Base-by-base conservation (phyloP, 2,329 filamentous ascomycete species). In the Ustulina deusta region DNA sequence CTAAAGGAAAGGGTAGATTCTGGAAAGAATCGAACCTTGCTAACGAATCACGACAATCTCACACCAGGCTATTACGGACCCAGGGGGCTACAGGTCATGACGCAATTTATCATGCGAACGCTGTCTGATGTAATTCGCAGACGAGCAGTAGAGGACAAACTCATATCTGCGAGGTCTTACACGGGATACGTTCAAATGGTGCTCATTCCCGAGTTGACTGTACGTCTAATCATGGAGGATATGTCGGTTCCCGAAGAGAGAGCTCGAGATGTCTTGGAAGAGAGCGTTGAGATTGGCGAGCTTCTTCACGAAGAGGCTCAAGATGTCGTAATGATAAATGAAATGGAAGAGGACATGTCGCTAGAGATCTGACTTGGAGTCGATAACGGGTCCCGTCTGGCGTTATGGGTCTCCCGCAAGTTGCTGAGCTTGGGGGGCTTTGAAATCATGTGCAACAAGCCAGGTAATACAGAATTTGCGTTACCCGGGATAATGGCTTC, bases 21-120 rank as follows among this genome's bases (percentile, higher is more conserved):
- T 1, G 90, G 90, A 13, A 84, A 86, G 74, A 87, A 86, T 34
- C 84, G 87, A 60, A 90, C 86, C 29, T 81, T 92, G 63, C 82
- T 87, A 59, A 85, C 87, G 66, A 88, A 84, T 58, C 81, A 87
- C 32, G 83, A 85, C 56, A 85, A 83, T 63, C 83, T 91, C 34
- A 89, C 87, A 2, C 91, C 92, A 10, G 94, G 94, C 0, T 97
- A 97, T 79, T 97, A 97, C 79, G 94, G 94, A 1, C 86, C 90
- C 2, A 87, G 90, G 22, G 94, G 94, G 1, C 84, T 91, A 59
- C 87, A 87, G 56, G 80, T 86, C 59, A 93, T 97, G 86, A 91
- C 89, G 51, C 90, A 93, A 73, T 86, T 86, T 62, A 86, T 94
- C 42, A 88, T 92, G 66, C 75, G 80, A 3, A 83, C 83, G 54